Evolutionary conservation across 2,329 filamentous ascomycete species (phyloP), one percentile per base, ranked within the genome.

Genomic region (Neospermospora avenae): DNA sequence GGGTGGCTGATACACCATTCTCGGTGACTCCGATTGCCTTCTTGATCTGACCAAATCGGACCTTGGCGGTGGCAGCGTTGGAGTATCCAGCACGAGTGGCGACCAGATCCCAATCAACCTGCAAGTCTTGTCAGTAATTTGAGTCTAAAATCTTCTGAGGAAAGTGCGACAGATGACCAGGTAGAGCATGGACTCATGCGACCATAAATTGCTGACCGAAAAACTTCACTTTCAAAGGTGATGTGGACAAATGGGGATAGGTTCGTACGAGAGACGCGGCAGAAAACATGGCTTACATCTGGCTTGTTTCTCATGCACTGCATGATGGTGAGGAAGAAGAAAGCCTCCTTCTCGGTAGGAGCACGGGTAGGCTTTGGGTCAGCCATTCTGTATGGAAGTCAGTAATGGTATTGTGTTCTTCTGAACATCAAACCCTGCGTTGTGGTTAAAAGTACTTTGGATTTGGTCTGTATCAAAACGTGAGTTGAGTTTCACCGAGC

Each of bases 11-110:
- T 6, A 28, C 24, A 14, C 28, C 52, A 14, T 58, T 48, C 11
- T 56, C 57, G 10, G 11, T 49, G 22, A 35, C 55, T 3, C 76
- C 75, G 0, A 78, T 71, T 70, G 81, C 80, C 48, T 74, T 72
- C 69, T 78, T 81, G 61, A 83, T 76, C 61, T 83, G 79, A 3
- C 77, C 75, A 59, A 78, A 83, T 48, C 81, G 78, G 41, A 77
- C 75, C 74, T 79, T 59, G 41, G 81, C 80, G 3, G 77, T 75
- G 8, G 73, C 71, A 0, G 73, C 77, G 39, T 76, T 81, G 61
- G 80, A 80, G 73, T 80, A 78, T 8, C 74, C 73, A 13, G 73
- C 68, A 13, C 77, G 75, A 0, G 54, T 31, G 1, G 80, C 80
- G 2, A 83, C 77, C 4, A 66, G 69, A 0, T 74, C 69, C 81